Evolutionary conservation across 2,329 filamentous ascomycete species (phyloP).

Genomic region (Chaetomiaceae sp.): DNA sequence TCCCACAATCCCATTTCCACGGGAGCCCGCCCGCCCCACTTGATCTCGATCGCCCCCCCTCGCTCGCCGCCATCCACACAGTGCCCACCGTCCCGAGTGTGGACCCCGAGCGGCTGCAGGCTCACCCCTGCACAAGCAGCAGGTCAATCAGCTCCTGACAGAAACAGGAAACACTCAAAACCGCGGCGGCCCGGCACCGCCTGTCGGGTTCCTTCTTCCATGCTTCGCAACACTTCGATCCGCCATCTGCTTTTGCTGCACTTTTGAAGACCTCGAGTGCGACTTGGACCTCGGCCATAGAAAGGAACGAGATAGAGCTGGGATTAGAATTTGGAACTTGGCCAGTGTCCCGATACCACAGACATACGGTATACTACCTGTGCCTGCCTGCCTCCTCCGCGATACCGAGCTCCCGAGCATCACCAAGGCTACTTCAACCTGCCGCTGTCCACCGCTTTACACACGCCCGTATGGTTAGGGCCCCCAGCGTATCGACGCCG

Average conservation of each 20-base stretch:
- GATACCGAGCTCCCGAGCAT: not conserved
- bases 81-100: slow-evolving; percentile 11
- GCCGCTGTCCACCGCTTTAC: not conserved
- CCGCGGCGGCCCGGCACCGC: slow-evolving; percentile 16
- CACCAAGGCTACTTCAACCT: not conserved
- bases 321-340: not conserved
- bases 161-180: slow-evolving; percentile 23
- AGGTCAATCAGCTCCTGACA: slow-evolving; percentile 16
- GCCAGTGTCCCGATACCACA: no score
- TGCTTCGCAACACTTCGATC: not conserved
- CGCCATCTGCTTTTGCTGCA: slow-evolving; percentile 1
- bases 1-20: slow-evolving; percentile 25
- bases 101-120: slow-evolving; percentile 18
- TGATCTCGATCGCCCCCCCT: slow-evolving; percentile 22
- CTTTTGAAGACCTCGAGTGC: not conserved
- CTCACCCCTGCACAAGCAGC: not conserved
- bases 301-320: not conserved
- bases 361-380: no score
- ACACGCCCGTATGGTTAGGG: slow-evolving; percentile 9
- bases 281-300: not conserved
- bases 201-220: slow-evolving; percentile 6
- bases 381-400: no score
- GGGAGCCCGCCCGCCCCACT: slow-evolving; percentile 19
- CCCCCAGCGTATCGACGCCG: not conserved
- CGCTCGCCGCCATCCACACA: slow-evolving; percentile 18